phyloP scores from a whole-genome alignment of 2,329 filamentous ascomycete species.

The Pyrenophora graminea region DNA sequence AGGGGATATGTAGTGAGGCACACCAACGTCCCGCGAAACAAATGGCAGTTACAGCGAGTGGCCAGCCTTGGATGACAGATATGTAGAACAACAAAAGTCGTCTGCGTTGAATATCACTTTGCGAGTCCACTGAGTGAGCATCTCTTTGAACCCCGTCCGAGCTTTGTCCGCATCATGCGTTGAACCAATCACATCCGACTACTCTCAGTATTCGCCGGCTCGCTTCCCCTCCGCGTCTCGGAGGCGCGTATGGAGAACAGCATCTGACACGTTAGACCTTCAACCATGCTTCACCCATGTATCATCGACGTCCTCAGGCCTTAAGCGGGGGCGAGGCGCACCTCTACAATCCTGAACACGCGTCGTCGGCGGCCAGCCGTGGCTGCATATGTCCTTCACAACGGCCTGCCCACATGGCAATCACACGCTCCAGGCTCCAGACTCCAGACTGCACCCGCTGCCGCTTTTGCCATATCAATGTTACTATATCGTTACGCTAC shows the following conservation, averaged over 20 bases:
- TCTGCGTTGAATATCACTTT: background rate
- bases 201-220: background rate
- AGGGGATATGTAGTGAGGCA: slow-evolving; percentile 6
- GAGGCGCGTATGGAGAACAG: slow-evolving; percentile 15
- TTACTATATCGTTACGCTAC: background rate
- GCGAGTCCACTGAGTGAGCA: slow-evolving; percentile 7
- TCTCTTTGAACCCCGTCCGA: slow-evolving; percentile 18
- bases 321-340: slow-evolving; percentile 16
- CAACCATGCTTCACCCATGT: slow-evolving; percentile 33
- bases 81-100: background rate
- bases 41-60: background rate
- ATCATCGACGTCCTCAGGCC: slow-evolving; percentile 24
- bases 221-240: slow-evolving; percentile 29
- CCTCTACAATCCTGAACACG: slow-evolving; percentile 12
- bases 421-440: too few species aligned
- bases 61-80: background rate
- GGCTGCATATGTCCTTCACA: background rate
- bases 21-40: slow-evolving; percentile 11
- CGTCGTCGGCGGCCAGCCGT: slow-evolving; percentile 14
- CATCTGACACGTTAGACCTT: slow-evolving; percentile 32
- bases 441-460: too few species aligned
- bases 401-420: too few species aligned
- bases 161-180: slow-evolving; percentile 8
- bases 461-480: too few species aligned
- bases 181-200: slow-evolving; percentile 28